Conservation (phyloP, 208 protist species). For the Leishmania amazonensis region DNA sequence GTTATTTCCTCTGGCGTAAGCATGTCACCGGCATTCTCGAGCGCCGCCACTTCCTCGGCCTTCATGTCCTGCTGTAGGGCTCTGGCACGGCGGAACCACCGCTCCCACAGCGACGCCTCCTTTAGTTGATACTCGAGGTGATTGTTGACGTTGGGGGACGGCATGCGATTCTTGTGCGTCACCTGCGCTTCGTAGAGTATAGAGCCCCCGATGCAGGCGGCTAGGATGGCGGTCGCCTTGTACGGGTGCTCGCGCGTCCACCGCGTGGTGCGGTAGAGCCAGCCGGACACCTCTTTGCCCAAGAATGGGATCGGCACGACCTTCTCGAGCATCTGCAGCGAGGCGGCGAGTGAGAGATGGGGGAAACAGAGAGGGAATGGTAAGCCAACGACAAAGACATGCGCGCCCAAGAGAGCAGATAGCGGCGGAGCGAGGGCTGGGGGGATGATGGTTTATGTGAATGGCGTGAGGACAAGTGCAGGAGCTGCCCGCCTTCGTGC, state of each 20-base stretch:
- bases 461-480: not conserved
- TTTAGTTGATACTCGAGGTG: constrained; percentile 83
- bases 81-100: constrained; percentile 27
- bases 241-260: constrained; percentile 68
- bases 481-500: no score
- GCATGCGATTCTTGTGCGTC: constrained; percentile 78
- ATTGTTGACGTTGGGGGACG: constrained; percentile 83
- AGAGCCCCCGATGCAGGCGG: constrained; percentile 45
- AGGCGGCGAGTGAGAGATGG: no score
- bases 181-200: constrained; percentile 83
- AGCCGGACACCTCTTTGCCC: constrained; percentile 74
- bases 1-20: constrained; percentile 14
- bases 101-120: constrained; percentile 38
- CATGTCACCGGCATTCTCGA: not conserved
- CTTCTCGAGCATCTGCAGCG: constrained; percentile 71
- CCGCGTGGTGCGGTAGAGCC: constrained; percentile 82
- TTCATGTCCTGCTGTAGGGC: constrained; percentile 6
- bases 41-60: constrained; percentile 2
- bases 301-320: constrained; percentile 85
- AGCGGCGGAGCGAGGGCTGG: not conserved
- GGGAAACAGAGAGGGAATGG: no score
- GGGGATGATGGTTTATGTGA: not conserved
- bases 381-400: not conserved
- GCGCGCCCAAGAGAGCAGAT: not conserved
- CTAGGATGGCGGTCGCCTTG: constrained; percentile 46